Evolutionary conservation across 2,329 filamentous ascomycete species (phyloP), one percentile per base, ranked within the genome.

Genomic region (Mariannaea sp.): DNA sequence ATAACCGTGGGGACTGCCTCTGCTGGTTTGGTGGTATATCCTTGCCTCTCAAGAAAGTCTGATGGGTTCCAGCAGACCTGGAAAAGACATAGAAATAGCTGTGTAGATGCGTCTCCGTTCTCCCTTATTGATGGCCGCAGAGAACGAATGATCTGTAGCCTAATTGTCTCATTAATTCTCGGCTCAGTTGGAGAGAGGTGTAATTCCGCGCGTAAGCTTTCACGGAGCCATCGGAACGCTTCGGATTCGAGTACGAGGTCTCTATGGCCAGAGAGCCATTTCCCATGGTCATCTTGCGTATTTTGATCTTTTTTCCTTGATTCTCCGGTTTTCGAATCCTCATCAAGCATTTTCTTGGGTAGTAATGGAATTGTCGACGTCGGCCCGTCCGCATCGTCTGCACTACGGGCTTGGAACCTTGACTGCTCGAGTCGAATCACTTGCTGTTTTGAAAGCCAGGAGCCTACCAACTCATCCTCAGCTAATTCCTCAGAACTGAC

Each of bases 181-280:
- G 51, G 44, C 10, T 48, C 44, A 10, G 39, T 48, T 27, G 44
- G 32, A 33, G 22, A 26, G 14, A 49, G 39, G 2, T 17, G 22
- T 20, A 49, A 32, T n/a, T 53, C 51, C 30, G 17, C 40, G 2
- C n/a, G 16, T n/a, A 53, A 7, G 3, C 39, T 32, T 12, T 19
- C 19, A 19, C 49, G 44, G 7, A 53, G 45, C 51, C 51, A 53
- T 22, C 38, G 12, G 16, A 30, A 49, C 6, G 51, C 51, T 8
- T 43, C 10, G 4, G 36, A 33, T 2, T 12, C 32, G 17, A 16
- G 12, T n/a, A 51, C 12, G 3, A 51, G 39, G 9, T 20, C 33
- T 44, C 22, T 26, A n/a, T 51, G 44, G 10, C 22, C 44, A 7
- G 22, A 12, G 14, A 30, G 26, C 40, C 30, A 32, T 2, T n/a